Percentiles rank a stretch among this genome's conserved stretches.
phyloP scores from a whole-genome alignment of 1,139 yeast species.

The Geotrichum citri-aurantii region DNA sequence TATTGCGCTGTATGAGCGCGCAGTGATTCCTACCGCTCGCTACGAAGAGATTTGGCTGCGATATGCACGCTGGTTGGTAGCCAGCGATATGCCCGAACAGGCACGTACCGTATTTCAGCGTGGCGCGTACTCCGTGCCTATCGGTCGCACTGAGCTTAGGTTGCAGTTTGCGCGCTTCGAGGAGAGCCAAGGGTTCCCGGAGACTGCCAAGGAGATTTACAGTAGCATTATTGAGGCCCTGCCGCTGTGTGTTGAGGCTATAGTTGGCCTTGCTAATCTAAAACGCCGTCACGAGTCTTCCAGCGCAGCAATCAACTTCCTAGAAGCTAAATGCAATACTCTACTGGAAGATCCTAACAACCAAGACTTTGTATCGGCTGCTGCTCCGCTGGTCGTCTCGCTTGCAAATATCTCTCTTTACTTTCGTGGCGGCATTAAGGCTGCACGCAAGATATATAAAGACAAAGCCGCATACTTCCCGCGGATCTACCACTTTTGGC shows the following conservation, averaged over 20 bases:
- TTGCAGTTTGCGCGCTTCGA: constrained; percentile 32
- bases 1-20: constrained; percentile 46
- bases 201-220: constrained; percentile 30
- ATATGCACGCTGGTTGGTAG: constrained; percentile 45
- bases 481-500: constrained; percentile 33
- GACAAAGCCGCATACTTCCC: constrained; percentile 23
- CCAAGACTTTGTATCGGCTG: constrained; percentile 1
- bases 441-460: constrained; percentile 27
- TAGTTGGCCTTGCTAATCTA: constrained; percentile 20
- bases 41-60: constrained; percentile 60
- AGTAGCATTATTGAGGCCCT: constrained; percentile 27
- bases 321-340: constrained; percentile 13
- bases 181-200: constrained; percentile 29
- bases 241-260: constrained; percentile 32
- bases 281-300: constrained; percentile 19
- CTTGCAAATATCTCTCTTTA: constrained; percentile 19
- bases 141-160: constrained; percentile 34
- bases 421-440: constrained; percentile 21
- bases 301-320: constrained; percentile 22
- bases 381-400: constrained; percentile 18
- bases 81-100: constrained; percentile 20
- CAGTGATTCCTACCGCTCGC: constrained; percentile 45
- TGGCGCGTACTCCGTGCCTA: constrained; percentile 32
- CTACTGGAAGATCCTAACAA: background rate
- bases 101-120: constrained; percentile 30